Evolutionary conservation across 2,329 filamentous ascomycete genomes (phyloP), one percentile per base, ranked within the genome.

Genomic region (Pyricularia grisea): DNA sequence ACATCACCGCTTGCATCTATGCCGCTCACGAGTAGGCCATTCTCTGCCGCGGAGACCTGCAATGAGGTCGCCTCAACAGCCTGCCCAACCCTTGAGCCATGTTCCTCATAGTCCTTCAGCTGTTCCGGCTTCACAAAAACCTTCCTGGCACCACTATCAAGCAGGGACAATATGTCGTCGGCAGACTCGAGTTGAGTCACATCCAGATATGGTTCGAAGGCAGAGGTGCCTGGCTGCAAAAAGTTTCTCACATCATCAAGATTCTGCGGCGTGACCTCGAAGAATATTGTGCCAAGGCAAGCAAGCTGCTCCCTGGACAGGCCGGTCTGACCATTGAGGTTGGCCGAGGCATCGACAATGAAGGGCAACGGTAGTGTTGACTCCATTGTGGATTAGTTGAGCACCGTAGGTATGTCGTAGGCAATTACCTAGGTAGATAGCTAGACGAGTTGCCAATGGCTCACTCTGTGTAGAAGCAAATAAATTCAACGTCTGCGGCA

Each of bases 91-190:
- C 88, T 82, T 63, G 83, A 80, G 63, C 84, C 85, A 71, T 87
- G 88, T 71, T 85, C 82, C 66, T 82, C 78, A 70, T 86, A 85
- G 67, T 84, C 80, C 10, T 83, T 81, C 68, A 96, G 81, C 76
- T 93, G 90, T 69, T 88, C 84, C 66, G 89, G 85, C 23, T 86
- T 85, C 67, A 97, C 91, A 77, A 98, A 95, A 71, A 95, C 90
- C 77, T 90, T 95, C 68, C 89, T 87, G 7, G 93, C 93, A 70
- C 95, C 95, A 72, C 89, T 87, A 77, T 99, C 92, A 69, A 99
- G 87, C 50, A 98, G 84, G 65, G 91, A 86, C 68, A 94, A 81
- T 50, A 98, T 83, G 72, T 96, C 91, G 73, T 93, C 90, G 69
- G 83, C 82, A 12, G 88, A 88, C 36, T 86, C 78, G 58, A 98